These are phyloP conservation scores for Neurospora africana DNA, from an alignment of 495 filamentous ascomycete species.

Conservation along the genomic window DNA sequence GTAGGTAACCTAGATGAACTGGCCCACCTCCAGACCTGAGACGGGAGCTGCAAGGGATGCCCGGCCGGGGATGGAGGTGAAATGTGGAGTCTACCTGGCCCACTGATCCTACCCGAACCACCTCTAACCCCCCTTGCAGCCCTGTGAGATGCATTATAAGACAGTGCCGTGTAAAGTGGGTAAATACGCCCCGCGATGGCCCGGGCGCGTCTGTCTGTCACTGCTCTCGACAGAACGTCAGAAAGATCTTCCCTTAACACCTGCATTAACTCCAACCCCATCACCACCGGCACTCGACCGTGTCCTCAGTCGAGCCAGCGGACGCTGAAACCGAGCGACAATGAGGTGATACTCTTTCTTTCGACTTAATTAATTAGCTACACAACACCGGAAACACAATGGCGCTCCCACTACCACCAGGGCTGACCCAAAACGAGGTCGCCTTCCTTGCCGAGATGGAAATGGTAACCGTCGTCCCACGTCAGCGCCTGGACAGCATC, in stretches of 20 bases:
- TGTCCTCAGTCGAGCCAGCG: neutral
- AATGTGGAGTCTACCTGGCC: neutral
- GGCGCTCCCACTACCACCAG: constrained; percentile 73
- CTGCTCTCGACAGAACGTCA: neutral
- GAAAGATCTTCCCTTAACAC: too few relatives aligned
- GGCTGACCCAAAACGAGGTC: constrained; percentile 79
- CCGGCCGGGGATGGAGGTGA: too few relatives aligned
- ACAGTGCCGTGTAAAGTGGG: neutral
- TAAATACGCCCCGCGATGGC: neutral
- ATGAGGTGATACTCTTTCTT: neutral
- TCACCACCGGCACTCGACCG: neutral
- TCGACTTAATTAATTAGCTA: neutral
- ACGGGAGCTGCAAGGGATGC: too few relatives aligned
- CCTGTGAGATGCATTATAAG: neutral
- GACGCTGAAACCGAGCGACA: neutral
- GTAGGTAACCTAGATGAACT: neutral
- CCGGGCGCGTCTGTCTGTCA: neutral
- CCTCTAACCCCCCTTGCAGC: neutral
- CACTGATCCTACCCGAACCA: too few relatives aligned
- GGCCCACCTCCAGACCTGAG: too few relatives aligned
- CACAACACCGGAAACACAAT: constrained; percentile 32
- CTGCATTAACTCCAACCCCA: neutral
- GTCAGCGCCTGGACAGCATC: constrained; percentile 78
- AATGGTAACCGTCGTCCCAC: constrained; percentile 81
- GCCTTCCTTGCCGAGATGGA: constrained; percentile 98